Evolutionary conservation across 164 flowering plant species (phyloP), one percentile per base, ranked within the genome.

Genomic region (Magnolia changhungtana): DNA sequence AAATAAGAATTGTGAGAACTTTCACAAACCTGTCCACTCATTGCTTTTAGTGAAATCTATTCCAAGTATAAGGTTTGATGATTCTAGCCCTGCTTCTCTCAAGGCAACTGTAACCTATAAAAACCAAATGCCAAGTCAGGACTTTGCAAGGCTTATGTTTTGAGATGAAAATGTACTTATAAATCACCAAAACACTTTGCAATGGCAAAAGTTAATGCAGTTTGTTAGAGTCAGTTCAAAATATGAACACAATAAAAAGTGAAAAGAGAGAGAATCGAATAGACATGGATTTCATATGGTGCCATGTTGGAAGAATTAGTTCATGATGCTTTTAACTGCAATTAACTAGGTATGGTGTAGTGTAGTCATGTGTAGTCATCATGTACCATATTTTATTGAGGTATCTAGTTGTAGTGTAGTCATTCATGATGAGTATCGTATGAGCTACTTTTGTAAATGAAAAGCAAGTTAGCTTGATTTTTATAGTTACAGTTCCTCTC

Each of bases 31-130:
- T 85, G 93, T 86, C 96, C 96, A 91, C 77, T 90, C 93, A 72
- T 91, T 91, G 86, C 96, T 91, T 79, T 90, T 90, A 0, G 93
- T 91, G 79, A 91, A 91, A 85, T 91, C 96, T 59, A 91, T 83
- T 66, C 96, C 96, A 70, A 91, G 10, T 74, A 91, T 90, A 52
- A 91, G 87, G 82, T 91, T 88, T 52, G 93, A 91, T 76, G 93
- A 91, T 74, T 91, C 96, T 8, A 91, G 85, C 68, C 96, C 96
- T 45, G 91, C 74, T 74, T 89, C 85, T 74, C 88, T 88, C 73
- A 91, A 79, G 29, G 96, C 91, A 29, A 18, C 50, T 24, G 86
- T 85, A 61, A 90, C 96, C 92, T 89, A 85, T 70, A 80, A 75
- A 80, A 63, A 45, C 55, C 49, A 67, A 63, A 21, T 7, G 50